Evolutionary conservation across 1,139 yeast genomes (phyloP).

Genomic region (Hemisphaericaspora subhashii): DNA sequence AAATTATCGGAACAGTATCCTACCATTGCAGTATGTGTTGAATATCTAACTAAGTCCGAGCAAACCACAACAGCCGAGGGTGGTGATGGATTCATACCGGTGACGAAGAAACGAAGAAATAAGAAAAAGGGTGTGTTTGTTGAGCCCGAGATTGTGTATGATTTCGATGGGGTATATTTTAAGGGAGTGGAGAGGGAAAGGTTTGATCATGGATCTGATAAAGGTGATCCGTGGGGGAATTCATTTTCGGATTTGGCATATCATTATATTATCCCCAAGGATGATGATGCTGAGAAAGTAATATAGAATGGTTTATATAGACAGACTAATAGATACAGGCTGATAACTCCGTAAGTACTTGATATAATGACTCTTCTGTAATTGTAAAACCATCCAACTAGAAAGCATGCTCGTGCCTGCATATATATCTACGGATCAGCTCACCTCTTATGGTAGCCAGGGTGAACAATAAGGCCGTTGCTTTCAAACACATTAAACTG

Average conservation of each 20-base stretch:
- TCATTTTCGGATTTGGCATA: slow-evolving; percentile 55
- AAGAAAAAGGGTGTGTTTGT: slow-evolving; percentile 23
- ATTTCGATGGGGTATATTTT: slow-evolving; percentile 35
- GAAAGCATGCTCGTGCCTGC: too few species aligned
- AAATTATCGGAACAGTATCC: slow-evolving; percentile 45
- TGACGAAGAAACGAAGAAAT: slow-evolving; percentile 26
- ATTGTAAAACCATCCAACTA: too few species aligned
- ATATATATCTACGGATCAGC: too few species aligned
- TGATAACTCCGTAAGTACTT: too few species aligned
- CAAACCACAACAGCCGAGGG: slow-evolving; percentile 1
- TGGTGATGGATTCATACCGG: slow-evolving; percentile 35
- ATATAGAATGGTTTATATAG: neutral
- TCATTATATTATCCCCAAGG: slow-evolving; percentile 23
- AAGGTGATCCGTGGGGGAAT: slow-evolving; percentile 47
- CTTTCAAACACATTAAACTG: too few species aligned
- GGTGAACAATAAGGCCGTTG: too few species aligned
- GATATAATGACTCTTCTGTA: too few species aligned
- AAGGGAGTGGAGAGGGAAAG: slow-evolving; percentile 17
- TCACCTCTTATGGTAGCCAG: too few species aligned
- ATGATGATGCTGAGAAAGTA: too few species aligned
- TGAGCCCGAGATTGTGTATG: slow-evolving; percentile 40
- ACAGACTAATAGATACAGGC: too few species aligned
- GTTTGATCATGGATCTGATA: slow-evolving; percentile 16
- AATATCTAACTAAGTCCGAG: slow-evolving; percentile 19
- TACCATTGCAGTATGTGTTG: slow-evolving; percentile 39